phyloP scores from a whole-genome alignment of 2,329 filamentous ascomycete genomes.

The Arthroderma sp. region DNA sequence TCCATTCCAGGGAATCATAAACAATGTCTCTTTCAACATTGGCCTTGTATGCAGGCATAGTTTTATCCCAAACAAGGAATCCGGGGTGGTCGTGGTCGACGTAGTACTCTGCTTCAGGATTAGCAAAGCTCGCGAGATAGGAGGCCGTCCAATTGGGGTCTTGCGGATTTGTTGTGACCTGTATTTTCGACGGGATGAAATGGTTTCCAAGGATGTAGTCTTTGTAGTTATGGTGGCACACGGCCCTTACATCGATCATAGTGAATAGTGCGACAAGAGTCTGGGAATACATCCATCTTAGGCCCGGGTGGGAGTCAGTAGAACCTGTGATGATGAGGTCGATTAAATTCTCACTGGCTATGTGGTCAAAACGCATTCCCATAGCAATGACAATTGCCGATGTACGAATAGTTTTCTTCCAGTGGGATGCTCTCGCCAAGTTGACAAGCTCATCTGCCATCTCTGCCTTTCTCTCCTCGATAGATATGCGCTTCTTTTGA shows the following conservation, averaged over 20 bases:
- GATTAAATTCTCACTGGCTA: slow-evolving; percentile 71
- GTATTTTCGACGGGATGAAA: slow-evolving; percentile 61
- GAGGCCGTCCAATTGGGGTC: slow-evolving; percentile 67
- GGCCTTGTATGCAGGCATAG: slow-evolving; percentile 65
- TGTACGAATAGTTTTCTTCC: slow-evolving; percentile 88
- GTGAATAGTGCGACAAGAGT: slow-evolving; percentile 70
- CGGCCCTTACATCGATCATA: slow-evolving; percentile 73
- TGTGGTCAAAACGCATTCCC: slow-evolving; percentile 78
- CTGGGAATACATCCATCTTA: slow-evolving; percentile 69
- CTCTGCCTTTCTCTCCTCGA: slow-evolving; percentile 71
- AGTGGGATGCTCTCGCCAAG: slow-evolving; percentile 68
- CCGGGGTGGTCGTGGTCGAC: slow-evolving; percentile 86
- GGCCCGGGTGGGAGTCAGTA: slow-evolving; percentile 78
- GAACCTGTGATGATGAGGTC: slow-evolving; percentile 71
- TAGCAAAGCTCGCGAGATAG: slow-evolving; percentile 66
- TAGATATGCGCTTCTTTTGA: slow-evolving; percentile 57
- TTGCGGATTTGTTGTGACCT: slow-evolving; percentile 59
- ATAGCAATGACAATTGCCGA: slow-evolving; percentile 84
- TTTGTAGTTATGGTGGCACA: slow-evolving; percentile 75
- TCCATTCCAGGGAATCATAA: slow-evolving; percentile 71
- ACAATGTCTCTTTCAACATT: slow-evolving; percentile 53
- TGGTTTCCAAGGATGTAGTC: slow-evolving; percentile 78
- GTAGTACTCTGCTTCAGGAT: slow-evolving; percentile 71
- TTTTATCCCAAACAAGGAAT: slow-evolving; percentile 91
- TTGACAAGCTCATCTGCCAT: slow-evolving; percentile 72